Evolutionary conservation across 768 basidiomycete genomes (phyloP).

Genomic region (Kwoniella shandongensis): DNA sequence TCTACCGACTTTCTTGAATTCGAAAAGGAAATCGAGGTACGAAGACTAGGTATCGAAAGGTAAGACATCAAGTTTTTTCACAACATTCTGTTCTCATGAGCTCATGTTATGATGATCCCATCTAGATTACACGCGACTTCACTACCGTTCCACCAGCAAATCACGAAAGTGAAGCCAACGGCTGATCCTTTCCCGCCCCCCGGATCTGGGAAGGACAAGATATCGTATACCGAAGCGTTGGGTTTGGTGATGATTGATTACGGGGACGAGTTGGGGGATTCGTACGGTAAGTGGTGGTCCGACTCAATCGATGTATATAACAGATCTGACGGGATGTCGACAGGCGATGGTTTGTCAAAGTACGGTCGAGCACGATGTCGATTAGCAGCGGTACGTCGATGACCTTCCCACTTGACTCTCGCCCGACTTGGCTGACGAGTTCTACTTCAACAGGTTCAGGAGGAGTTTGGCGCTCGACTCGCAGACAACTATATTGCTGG

Average conservation of each 20-base stretch:
- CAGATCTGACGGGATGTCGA: constrained; percentile 63
- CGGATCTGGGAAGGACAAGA: constrained; percentile 61
- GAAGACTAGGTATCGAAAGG: constrained; percentile 71
- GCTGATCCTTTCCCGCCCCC: constrained; percentile 63
- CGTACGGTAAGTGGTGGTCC: constrained; percentile 57
- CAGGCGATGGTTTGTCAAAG: constrained; percentile 71
- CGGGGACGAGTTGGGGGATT: constrained; percentile 76
- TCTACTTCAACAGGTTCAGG: constrained; percentile 58
- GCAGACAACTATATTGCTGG: constrained; percentile 71
- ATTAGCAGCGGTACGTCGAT: constrained; percentile 63
- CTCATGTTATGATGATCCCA: background rate
- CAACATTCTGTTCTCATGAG: background rate
- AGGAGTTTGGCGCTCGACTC: constrained; percentile 71
- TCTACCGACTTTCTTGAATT: constrained; percentile 77
- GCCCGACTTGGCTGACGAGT: background rate
- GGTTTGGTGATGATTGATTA: constrained; percentile 84
- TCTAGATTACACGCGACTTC: constrained; percentile 70
- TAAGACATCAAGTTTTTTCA: constrained; percentile 54
- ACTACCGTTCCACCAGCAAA: constrained; percentile 65
- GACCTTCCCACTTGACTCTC: background rate
- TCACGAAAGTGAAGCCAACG: constrained; percentile 69
- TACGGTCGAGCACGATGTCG: constrained; percentile 83
- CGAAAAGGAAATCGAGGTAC: constrained; percentile 78
- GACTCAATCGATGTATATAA: too few relatives aligned
- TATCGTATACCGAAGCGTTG: constrained; percentile 72